phyloP scores from a whole-genome alignment of 192 early-diverging fungal species.

The Linnemannia zychae region DNA sequence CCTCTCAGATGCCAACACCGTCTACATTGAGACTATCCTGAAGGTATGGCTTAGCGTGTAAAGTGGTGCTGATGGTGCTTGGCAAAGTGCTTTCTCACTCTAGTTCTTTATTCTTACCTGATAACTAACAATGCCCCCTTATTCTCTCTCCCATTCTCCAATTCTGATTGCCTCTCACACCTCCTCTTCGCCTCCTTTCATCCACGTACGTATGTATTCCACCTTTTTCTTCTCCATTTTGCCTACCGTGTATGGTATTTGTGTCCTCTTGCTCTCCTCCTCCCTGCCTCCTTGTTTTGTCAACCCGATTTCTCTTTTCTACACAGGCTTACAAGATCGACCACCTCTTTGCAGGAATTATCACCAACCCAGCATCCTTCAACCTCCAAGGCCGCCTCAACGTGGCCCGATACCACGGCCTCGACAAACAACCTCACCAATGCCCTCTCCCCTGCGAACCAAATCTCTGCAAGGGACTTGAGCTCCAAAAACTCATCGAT shows the following conservation, averaged over 20 bases:
- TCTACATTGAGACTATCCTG: slow-evolving; percentile 71
- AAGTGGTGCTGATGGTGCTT: too few species aligned
- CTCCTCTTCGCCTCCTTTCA: slow-evolving; percentile 64
- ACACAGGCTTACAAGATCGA: slow-evolving; percentile 63
- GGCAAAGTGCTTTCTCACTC: neutral
- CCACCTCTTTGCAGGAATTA: slow-evolving; percentile 60
- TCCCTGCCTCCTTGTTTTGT: neutral
- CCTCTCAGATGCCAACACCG: slow-evolving; percentile 73
- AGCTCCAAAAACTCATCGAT: slow-evolving; percentile 44
- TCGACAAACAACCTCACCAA: slow-evolving; percentile 56
- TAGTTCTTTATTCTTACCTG: slow-evolving; percentile 65
- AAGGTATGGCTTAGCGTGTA: slow-evolving; percentile 52
- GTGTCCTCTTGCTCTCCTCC: neutral
- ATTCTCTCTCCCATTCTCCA: neutral
- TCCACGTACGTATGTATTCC: neutral
- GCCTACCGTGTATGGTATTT: neutral
- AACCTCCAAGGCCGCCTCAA: slow-evolving; percentile 57
- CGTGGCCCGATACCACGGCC: slow-evolving; percentile 56
- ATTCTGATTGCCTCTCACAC: slow-evolving; percentile 3
- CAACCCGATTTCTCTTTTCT: neutral
- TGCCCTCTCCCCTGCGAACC: slow-evolving; percentile 65
- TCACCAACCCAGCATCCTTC: slow-evolving; percentile 71
- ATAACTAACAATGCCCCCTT: slow-evolving; percentile 10
- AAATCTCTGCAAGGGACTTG: slow-evolving; percentile 75
- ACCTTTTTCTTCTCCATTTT: neutral